Conservation (phyloP, 2,329 filamentous ascomycete genomes). For the Blumeria hordei region DNA sequence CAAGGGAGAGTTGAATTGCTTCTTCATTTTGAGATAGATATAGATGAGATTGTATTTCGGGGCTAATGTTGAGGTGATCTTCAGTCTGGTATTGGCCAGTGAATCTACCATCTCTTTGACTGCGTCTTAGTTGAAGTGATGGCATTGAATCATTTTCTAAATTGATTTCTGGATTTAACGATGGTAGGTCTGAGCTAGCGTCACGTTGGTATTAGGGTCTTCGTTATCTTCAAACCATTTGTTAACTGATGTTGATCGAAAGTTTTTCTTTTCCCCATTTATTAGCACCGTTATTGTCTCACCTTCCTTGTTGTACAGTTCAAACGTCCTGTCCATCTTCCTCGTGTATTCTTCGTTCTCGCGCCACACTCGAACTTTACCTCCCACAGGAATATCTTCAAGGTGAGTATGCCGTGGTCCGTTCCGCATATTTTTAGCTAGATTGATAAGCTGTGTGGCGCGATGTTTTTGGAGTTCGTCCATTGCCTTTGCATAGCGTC, state of each 20-base stretch:
- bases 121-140: too few species aligned
- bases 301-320: neutral
- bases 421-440: slow-evolving; percentile 1
- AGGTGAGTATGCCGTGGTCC: neutral
- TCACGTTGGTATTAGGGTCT: neutral
- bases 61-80: too few species aligned
- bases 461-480: neutral
- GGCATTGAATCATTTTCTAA: too few species aligned
- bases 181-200: neutral
- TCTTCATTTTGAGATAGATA: too few species aligned
- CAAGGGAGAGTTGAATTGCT: too few species aligned
- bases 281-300: neutral
- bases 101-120: too few species aligned
- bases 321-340: neutral
- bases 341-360: neutral
- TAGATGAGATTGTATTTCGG: too few species aligned
- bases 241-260: neutral
- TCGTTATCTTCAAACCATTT: neutral
- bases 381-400: neutral
- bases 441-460: neutral
- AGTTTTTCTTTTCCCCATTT: slow-evolving; percentile 1
- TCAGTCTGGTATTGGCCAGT: too few species aligned
- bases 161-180: neutral
- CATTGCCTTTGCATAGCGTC: neutral
- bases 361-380: slow-evolving; percentile 1